phyloP scores from a whole-genome alignment of 2,329 filamentous ascomycete genomes.

The Curvularia verruculosa region DNA sequence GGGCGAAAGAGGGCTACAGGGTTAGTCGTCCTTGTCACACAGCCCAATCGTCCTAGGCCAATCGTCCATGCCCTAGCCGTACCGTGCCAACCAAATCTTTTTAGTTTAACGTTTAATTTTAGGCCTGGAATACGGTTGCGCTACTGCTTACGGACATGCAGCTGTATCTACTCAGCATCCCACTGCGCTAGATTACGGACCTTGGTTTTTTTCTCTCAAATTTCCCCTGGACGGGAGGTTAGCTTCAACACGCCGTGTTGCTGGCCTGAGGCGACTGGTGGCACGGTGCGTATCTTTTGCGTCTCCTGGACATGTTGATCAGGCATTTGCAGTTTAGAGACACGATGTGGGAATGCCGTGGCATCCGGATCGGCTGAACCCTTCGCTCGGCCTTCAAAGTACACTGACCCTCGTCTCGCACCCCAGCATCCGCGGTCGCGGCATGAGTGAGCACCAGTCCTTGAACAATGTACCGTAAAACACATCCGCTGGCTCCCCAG shows the following conservation, averaged over 20 bases:
- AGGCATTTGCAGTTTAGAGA: slow-evolving; percentile 6
- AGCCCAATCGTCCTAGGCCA: slow-evolving; percentile 12
- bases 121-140: slow-evolving; percentile 8
- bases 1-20: slow-evolving; percentile 12
- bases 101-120: slow-evolving; percentile 12
- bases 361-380: slow-evolving; percentile 11
- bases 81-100: slow-evolving; percentile 9
- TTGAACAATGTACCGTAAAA: neutral
- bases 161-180: too few species aligned
- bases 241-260: neutral
- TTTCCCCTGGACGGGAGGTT: too few species aligned
- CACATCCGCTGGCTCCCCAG: neutral
- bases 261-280: neutral
- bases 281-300: neutral
- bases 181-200: neutral
- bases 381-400: slow-evolving; percentile 4
- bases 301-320: slow-evolving; percentile 1
- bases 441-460: neutral
- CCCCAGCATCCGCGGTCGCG: neutral
- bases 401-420: slow-evolving; percentile 1
- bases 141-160: slow-evolving; percentile 8
- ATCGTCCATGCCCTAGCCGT: slow-evolving; percentile 5
- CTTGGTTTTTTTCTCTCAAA: neutral
- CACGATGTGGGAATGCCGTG: slow-evolving; percentile 7
- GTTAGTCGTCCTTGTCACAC: slow-evolving; percentile 6